Percentiles rank a stretch among this genome's conserved stretches.
These are phyloP conservation scores for Ogataea pini DNA, from an alignment of 805 yeast genomes.

Conservation along the genomic window DNA sequence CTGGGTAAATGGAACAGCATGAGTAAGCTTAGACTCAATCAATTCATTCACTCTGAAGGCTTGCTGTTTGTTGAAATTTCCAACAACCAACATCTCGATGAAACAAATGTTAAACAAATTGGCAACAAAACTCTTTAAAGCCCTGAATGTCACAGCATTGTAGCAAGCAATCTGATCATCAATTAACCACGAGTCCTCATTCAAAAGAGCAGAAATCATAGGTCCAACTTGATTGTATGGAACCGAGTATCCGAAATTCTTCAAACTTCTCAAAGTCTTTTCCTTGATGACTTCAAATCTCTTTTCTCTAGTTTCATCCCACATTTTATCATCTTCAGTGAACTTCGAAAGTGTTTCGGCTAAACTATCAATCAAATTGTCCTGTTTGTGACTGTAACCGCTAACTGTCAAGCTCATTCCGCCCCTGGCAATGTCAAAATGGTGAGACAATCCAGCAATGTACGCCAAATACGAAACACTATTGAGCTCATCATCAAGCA, in stretches of 20 bases:
- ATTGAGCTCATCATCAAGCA: slow-evolving; percentile 73
- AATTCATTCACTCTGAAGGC: slow-evolving; percentile 52
- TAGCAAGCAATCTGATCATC: slow-evolving; percentile 57
- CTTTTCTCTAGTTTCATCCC: slow-evolving; percentile 43
- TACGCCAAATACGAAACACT: slow-evolving; percentile 82
- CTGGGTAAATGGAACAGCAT: slow-evolving; percentile 40
- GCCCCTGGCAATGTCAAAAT: slow-evolving; percentile 60
- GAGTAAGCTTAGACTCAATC: slow-evolving; percentile 39
- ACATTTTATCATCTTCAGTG: slow-evolving; percentile 26
- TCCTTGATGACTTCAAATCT: slow-evolving; percentile 71
- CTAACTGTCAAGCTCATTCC: slow-evolving; percentile 67
- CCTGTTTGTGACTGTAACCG: slow-evolving; percentile 85
- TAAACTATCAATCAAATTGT: slow-evolving; percentile 60
- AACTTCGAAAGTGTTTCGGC: slow-evolving; percentile 54
- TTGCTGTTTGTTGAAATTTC: slow-evolving; percentile 61
- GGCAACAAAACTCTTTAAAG: slow-evolving; percentile 43
- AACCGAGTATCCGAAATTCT: slow-evolving; percentile 67
- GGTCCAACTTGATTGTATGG: slow-evolving; percentile 80
- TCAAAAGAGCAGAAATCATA: slow-evolving; percentile 61
- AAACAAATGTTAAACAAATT: slow-evolving; percentile 59
- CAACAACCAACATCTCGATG: slow-evolving; percentile 72
- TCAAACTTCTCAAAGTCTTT: slow-evolving; percentile 58
- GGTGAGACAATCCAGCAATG: slow-evolving; percentile 70
- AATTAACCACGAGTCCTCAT: slow-evolving; percentile 68
- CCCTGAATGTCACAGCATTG: slow-evolving; percentile 50